Base-by-base conservation (phyloP, 2,329 filamentous ascomycete genomes). In the Hypoxylon sp. region DNA sequence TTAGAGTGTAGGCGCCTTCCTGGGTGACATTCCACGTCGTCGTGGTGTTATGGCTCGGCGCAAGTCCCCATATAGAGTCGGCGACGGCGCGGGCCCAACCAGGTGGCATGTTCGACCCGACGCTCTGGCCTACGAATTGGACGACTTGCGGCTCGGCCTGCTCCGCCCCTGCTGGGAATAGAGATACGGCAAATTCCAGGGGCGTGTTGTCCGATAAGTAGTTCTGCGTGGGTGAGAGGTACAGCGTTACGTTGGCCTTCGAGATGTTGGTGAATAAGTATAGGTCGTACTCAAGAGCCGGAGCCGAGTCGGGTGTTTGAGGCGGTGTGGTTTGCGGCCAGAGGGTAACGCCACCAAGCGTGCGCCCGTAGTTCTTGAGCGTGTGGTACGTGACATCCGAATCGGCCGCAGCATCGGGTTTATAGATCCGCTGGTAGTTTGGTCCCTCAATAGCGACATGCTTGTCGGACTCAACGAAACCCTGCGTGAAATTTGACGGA, bases 381-480 rank as follows among this genome's bases (percentile, higher is more conserved):
- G 80, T 83, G 59, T 82, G 80, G 74, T 89, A 89, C 2, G 78
- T 78, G n/a, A 80, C 71, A 6, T 74, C 71, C 0, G 78, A 74
- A 14, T 72, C 70, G 1, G 73, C 65, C 4, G 68, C 32, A 16
- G 64, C 30, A 20, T 73, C 62, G 5, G 75, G 68, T 1, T 71
- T 67, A 56, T 79, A 59, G 64, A 83, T 74, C 70, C 79, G 73
- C 74, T 85, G 78, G 75, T 82, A 84, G 66, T 88, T 82, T 1
- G 81, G 79, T 0, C 81, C 86, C 63, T 87, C 83, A 48, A 89
- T 87, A 11, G 85, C 78, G 20, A 88, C 78, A 55, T 83, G 79
- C n/a, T 80, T 78, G 70, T 90, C 87, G 0, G 84, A 84, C 75
- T 91, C 89, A 46, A 90, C 81, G 65, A 89, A 91, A 2, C 89